phyloP scores from a whole-genome alignment of 1,284 basidiomycete species.

The Schizophyllum commune region DNA sequence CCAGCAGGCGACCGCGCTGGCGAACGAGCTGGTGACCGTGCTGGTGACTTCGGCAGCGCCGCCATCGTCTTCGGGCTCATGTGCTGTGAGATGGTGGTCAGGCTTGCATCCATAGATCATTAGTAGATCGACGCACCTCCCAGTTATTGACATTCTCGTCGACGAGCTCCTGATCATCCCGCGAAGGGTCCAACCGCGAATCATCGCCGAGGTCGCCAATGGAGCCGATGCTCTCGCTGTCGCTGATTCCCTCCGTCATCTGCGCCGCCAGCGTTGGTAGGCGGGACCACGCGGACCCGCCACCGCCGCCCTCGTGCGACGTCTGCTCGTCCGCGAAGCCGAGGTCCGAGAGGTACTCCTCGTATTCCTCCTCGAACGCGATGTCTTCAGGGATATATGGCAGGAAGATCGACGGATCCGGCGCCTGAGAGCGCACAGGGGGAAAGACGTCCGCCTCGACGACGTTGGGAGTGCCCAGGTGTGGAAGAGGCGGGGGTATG shows the following conservation, averaged over 20 bases:
- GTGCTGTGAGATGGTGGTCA: conserved; percentile 44
- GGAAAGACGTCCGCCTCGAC: conserved; percentile 79
- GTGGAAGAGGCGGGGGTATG: conserved; percentile 50
- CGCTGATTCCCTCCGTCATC: conserved; percentile 76
- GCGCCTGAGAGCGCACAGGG: conserved; percentile 72
- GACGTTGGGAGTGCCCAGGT: conserved; percentile 68
- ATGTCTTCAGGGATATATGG: conserved; percentile 82
- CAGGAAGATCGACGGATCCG: conserved; percentile 77
- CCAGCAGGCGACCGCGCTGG: conserved; percentile 45
- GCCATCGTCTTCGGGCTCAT: conserved; percentile 93
- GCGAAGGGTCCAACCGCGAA: conserved; percentile 51
- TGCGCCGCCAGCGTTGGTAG: conserved; percentile 61
- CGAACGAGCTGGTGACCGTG: neutral
- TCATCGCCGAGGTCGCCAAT: conserved; percentile 84
- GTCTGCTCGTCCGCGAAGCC: conserved; percentile 54
- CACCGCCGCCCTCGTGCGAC: conserved; percentile 35
- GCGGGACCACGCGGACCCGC: conserved; percentile 68
- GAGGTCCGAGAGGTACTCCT: conserved; percentile 78
- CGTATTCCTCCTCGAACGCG: conserved; percentile 83
- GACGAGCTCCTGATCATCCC: conserved; percentile 53
- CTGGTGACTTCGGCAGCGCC: conserved; percentile 69
- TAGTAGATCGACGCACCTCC: conserved; percentile 53
- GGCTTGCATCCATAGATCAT: conserved; percentile 1
- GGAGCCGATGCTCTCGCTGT: conserved; percentile 82
- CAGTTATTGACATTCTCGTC: conserved; percentile 87